Base-by-base conservation (phyloP, 345 rosid species). In the Salix koriyanagi region DNA sequence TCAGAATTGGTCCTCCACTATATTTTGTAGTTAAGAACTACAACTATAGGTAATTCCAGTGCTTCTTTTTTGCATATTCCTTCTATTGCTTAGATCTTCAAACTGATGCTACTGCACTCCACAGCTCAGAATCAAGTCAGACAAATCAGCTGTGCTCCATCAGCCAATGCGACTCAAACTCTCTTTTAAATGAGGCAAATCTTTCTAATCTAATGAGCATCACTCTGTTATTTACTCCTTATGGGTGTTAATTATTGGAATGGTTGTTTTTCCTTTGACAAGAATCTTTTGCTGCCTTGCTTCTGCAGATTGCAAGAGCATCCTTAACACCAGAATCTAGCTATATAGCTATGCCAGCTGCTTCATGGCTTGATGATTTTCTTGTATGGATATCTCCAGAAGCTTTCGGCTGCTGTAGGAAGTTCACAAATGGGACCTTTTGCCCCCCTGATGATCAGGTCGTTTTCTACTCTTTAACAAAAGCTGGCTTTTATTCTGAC, bases 381-480 rank as follows among this genome's bases (percentile, higher is more conserved):
- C 97, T 96, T 65, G 97, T 93, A 66, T 96, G 99, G 99, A 73
- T 96, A 79, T 96, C 98, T 79, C 99, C 99, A 1, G 98, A 96
- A 86, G 99, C 99, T 72, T 96, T 93, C 82, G 98, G 98, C 67
- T 96, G 99, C 83, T 96, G 99, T 67, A 89, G 99, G 65, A 92
- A 93, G 82, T 93, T 91, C 85, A 90, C 90, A 76, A 92, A 96
- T 86, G 98, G 90, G 73, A 92, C 84, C 82, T 96, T 89, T 83
- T 96, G 99, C 26, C 97, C 99, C 48, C 99, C 99, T 61, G 85
- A 93, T 81, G 99, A 96, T 84, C 98, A 96, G 98, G 97, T 92
- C 70, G 71, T 69, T 48, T 62, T 73, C 69, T 67, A 69, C 62
- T 69, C 56, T 58, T 77, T 83, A 42, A 58, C 44, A 34, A 42